These are phyloP conservation scores for Penicillium polonicum DNA, from an alignment of 2,329 filamentous ascomycete genomes.

Conservation along the genomic window DNA sequence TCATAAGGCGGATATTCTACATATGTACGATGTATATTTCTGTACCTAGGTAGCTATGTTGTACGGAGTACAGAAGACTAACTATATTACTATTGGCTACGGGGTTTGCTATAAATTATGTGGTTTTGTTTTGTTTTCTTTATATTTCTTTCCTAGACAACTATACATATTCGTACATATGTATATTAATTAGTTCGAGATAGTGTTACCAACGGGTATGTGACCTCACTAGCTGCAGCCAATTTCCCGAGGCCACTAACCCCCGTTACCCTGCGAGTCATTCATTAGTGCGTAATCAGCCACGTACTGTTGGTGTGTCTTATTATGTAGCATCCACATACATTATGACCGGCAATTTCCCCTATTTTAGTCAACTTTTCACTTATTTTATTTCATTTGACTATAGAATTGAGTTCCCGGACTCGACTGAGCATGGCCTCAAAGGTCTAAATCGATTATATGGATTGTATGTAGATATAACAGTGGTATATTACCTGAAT, in stretches of 20 bases:
- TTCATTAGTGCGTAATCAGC: slow-evolving; percentile 3
- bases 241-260: slow-evolving; percentile 1
- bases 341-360: neutral
- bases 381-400: neutral
- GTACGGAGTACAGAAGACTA: no score
- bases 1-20: no score
- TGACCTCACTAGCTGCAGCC: neutral
- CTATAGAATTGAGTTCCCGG: no score
- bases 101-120: neutral
- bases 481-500: no score
- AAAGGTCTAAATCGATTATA: no score
- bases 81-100: neutral
- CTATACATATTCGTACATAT: neutral
- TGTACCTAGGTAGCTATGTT: no score
- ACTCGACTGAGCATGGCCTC: neutral
- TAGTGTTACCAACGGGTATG: neutral
- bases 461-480: no score
- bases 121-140: neutral
- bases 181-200: neutral
- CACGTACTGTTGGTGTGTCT: neutral
- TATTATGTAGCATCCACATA: neutral
- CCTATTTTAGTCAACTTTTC: neutral
- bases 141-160: neutral
- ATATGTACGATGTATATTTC: no score
- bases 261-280: slow-evolving; percentile 7